Base-by-base conservation (phyloP, 495 filamentous ascomycete species). In the Mycothermus thermophilus region DNA sequence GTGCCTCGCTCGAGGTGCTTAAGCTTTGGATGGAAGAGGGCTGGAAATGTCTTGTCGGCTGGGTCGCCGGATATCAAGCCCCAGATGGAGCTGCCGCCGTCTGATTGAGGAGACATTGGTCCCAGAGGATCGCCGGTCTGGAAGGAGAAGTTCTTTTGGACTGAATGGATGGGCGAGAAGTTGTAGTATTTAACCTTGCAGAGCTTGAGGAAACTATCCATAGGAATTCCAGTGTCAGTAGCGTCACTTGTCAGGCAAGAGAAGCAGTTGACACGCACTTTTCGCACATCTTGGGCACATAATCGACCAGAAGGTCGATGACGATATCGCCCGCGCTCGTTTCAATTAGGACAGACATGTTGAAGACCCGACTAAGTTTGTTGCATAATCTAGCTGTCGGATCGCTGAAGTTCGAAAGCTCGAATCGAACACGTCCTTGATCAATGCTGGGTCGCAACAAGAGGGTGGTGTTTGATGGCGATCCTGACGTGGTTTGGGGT, bases 131-230 rank as follows among this genome's bases (percentile, higher is more conserved):
- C 87, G 45, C 87, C 87, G 35, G 87, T 90, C 50, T 95, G 87
- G 58, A 93, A 93, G 36, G 86, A 86, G 62, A 93, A 93, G 54
- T 82, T 74, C 47, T 82, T 83, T 53, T 93, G 87, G 32, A 95
- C 72, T 43, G 74, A 80, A 60, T 92, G 77, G 35, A 94, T 60
- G 23, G 87, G 87, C 19, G 85, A 77, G 54, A 86, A 95, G 65
- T 95, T 95, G 73, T 94, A 95, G 60, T 94, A 95, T 64, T 93
- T 95, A 58, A 83, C 64, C 55, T 93, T 93, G 72, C 87, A 95
- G 47, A 95, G 81, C 74, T 95, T 95, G 16, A 95, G 64, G 60
- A 95, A 94, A 70, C 85, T 93, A 66, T 26, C 55, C 33, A 39
- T 38, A 43, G 29, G 44, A 33, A 55, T 21, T n/a, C n/a, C n/a